Evolutionary conservation across 148 eudicot species (phyloP), one percentile per base, ranked within the genome.

Genomic region (Vaccinium corymbosum): DNA sequence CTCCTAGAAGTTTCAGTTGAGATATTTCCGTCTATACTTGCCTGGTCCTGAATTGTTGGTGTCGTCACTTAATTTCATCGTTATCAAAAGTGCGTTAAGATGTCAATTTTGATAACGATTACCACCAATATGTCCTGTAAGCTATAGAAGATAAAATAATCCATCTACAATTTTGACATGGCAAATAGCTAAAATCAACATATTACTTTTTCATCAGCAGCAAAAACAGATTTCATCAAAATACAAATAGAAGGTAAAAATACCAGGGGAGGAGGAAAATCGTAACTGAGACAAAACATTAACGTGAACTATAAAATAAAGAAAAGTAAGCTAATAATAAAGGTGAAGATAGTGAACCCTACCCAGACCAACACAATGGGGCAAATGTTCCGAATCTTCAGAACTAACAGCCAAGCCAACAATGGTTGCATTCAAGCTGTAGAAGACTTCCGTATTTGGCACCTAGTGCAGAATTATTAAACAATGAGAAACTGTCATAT

Each of bases 361-460:
- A 95, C 98, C 98, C 59, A 95, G 92, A 85, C 97, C 98, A 86
- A 92, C 91, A 88, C 97, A 95, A 19, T 77, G 79, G 86, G 98
- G 93, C 77, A 87, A 86, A 79, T 83, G 59, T 38, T 90, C 92
- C 79, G 89, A 80, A 38, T 84, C 89, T 86, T 82, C 90, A 78
- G 91, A 82, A 85, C 90, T 87, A 84, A 91, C 88, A 25, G 94
- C 98, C 87, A 95, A 89, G 84, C 98, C 98, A 85, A 94, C 90
- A 57, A 93, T 86, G 70, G 94, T 89, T 80, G 94, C 98, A 91
- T 95, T 95, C 92, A 92, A 83, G 81, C 97, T 92, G 90, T 90
- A 91, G 85, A 90, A 89, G 38, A 89, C 87, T 89, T 95, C 98
- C 84, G 89, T 83, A 76, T 68, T 82, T 81, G 95, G 90, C 27